A percentile compares a stretch with the other conserved stretches of the same genome.
Conservation (phyloP, 108 stramenopile species). For the Pseudonitzschia multistriata region DNA sequence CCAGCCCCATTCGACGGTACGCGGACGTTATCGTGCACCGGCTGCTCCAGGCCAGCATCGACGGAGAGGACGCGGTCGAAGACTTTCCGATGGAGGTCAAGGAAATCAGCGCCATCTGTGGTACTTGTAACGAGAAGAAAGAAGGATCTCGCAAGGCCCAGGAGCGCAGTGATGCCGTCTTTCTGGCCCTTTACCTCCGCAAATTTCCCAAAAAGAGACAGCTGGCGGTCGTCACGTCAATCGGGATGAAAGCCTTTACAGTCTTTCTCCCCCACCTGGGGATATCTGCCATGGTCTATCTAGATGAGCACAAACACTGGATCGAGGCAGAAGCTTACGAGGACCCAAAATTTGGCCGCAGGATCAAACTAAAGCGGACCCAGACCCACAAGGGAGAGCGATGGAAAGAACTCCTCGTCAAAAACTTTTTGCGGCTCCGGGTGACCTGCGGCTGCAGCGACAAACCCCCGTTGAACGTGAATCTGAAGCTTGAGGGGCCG, state of each 20-base stretch:
- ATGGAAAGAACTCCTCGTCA: constrained; percentile 53
- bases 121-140: constrained; percentile 89
- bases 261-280: constrained; percentile 79
- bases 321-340: constrained; percentile 45
- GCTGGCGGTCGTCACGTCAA: constrained; percentile 73
- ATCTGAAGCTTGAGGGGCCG: constrained; percentile 78
- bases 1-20: constrained; percentile 93
- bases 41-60: constrained; percentile 86
- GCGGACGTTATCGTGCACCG: constrained; percentile 96
- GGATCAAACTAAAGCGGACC: constrained; percentile 45
- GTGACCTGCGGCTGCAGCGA: constrained; percentile 68
- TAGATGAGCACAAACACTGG: constrained; percentile 73
- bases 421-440: constrained; percentile 65
- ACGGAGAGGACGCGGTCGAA: constrained; percentile 60
- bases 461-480: constrained; percentile 75
- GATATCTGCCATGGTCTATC: constrained; percentile 52
- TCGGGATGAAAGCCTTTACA: constrained; percentile 84
- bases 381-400: constrained; percentile 23
- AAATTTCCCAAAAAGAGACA: constrained; percentile 53
- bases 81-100: constrained; percentile 48
- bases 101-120: constrained; percentile 51
- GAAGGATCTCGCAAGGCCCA: constrained; percentile 87
- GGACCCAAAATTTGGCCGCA: constrained; percentile 28
- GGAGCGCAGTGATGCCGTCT: constrained; percentile 84
- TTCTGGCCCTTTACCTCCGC: constrained; percentile 78